Evolutionary conservation across 257 asterid genomes (phyloP), one percentile per base, ranked within the genome.

Genomic region (Eustoma russellianum): DNA sequence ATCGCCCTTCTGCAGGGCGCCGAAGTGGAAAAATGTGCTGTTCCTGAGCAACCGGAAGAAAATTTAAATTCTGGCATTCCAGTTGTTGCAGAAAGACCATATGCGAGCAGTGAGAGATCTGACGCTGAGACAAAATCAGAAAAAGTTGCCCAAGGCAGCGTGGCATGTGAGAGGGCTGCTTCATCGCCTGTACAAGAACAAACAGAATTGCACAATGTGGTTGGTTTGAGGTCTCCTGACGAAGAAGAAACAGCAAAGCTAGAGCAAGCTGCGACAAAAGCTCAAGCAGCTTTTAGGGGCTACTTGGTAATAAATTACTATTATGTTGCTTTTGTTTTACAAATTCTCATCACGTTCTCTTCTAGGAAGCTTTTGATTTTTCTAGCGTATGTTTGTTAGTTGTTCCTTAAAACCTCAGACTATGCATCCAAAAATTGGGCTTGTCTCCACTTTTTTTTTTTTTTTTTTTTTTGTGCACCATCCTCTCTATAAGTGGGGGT

Each of bases 261-360:
- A 56, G 82, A 74, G 41, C 67, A 62, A 78, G 91, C 91, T 67
- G 86, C 86, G 60, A 63, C 53, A 17, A 69, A 71, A 50, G 67
- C 62, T 14, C 86, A 79, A 67, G 77, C 86, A 52, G 72, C 67
- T 54, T 61, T 76, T 51, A 70, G 84, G 62, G 74, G 86, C 64
- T 61, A 65, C 61, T 64, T 67, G 80, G 91, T 78, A 77, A 46
- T 24, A 57, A 49, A 46, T 46, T 48, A 46, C 44, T 41, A 5
- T 12, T 40, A 0, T 14, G 19, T 6, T 50, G 41, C 48, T 56
- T 10, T 54, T 40, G 35, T 7, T 53, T 34, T 34, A 15, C 17
- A 15, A 15, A 9, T 8, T 33, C 17, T 24, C 33, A 15, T 38
- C 33, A 15, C 16, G 19, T 6, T 17, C 14, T 35, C 17, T 16